These are phyloP conservation scores for Thelephora terrestris DNA, from an alignment of 1,284 basidiomycete species.

Conservation along the genomic window DNA sequence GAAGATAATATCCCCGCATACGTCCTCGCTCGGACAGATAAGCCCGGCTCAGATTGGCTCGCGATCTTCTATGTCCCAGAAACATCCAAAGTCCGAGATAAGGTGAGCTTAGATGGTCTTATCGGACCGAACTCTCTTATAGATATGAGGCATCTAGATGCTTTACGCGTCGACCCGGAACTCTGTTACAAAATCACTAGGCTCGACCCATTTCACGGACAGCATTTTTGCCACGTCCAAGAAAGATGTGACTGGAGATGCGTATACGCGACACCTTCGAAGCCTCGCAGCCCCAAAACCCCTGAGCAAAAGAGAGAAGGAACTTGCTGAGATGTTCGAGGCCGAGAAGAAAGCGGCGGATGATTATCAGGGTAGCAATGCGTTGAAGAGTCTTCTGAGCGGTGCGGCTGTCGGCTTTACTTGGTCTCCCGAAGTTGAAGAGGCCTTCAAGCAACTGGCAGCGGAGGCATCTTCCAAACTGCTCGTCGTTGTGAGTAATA, in stretches of 20 bases:
- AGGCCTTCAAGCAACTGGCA: constrained; percentile 50
- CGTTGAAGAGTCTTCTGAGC: constrained; percentile 39
- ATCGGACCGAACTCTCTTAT: background rate
- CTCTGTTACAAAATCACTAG: constrained; percentile 65
- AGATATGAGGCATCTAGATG: constrained; percentile 46
- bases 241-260: constrained; percentile 50
- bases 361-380: constrained; percentile 46
- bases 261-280: constrained; percentile 68
- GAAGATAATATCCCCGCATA: constrained; percentile 60
- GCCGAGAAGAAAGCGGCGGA: constrained; percentile 51
- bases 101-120: constrained; percentile 34
- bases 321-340: constrained; percentile 64
- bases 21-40: constrained; percentile 55
- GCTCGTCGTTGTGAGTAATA: constrained; percentile 51
- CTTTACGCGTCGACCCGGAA: constrained; percentile 81
- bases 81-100: constrained; percentile 62
- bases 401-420: constrained; percentile 47
- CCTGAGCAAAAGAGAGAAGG: constrained; percentile 70
- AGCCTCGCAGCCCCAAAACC: constrained; percentile 71
- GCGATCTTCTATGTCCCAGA: constrained; percentile 71
- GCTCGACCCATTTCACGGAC: constrained; percentile 69
- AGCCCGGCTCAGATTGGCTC: constrained; percentile 54
- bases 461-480: constrained; percentile 39
- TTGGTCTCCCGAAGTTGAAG: constrained; percentile 54
- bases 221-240: constrained; percentile 76